A percentile compares a stretch with the other conserved stretches of the same genome.
These are phyloP conservation scores for Limonium bicolor DNA, from an alignment of 148 eudicot genomes.

Conservation along the genomic window DNA sequence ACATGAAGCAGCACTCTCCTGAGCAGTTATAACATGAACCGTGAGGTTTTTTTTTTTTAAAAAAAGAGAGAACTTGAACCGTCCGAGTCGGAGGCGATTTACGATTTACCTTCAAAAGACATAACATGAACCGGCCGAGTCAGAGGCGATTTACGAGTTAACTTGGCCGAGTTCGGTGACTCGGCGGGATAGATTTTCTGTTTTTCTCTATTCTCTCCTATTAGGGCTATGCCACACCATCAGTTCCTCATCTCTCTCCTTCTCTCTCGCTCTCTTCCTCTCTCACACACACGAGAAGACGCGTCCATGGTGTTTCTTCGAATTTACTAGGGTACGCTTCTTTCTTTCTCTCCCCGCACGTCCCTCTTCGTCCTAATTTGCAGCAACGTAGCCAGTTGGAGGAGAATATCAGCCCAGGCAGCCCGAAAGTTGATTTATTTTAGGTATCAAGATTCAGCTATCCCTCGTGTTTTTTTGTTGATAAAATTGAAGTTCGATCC, in stretches of 20 bases:
- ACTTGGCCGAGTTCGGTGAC: slow-evolving; percentile 1
- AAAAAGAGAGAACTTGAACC: too few species aligned
- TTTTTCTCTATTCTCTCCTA: neutral
- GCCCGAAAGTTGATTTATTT: neutral
- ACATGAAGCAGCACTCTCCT: too few species aligned
- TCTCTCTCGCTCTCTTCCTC: neutral
- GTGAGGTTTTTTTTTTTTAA: too few species aligned
- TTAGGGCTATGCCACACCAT: slow-evolving; percentile 4
- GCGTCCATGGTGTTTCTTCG: neutral
- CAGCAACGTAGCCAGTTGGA: too few species aligned
- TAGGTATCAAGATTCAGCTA: neutral
- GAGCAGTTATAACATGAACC: too few species aligned
- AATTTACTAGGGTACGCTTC: neutral
- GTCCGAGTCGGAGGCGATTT: slow-evolving; percentile 4
- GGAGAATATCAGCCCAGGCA: neutral
- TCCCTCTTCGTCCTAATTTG: too few species aligned
- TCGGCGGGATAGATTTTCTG: neutral
- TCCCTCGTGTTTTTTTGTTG: neutral
- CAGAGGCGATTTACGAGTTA: neutral
- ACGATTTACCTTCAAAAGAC: neutral
- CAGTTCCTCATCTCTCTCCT: neutral
- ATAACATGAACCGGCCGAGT: neutral
- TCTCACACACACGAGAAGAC: neutral
- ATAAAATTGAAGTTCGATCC: neutral
- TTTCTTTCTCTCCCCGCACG: neutral